Conservation (phyloP, 2,329 filamentous ascomycete species). For the Pyrenochaeta sp. region DNA sequence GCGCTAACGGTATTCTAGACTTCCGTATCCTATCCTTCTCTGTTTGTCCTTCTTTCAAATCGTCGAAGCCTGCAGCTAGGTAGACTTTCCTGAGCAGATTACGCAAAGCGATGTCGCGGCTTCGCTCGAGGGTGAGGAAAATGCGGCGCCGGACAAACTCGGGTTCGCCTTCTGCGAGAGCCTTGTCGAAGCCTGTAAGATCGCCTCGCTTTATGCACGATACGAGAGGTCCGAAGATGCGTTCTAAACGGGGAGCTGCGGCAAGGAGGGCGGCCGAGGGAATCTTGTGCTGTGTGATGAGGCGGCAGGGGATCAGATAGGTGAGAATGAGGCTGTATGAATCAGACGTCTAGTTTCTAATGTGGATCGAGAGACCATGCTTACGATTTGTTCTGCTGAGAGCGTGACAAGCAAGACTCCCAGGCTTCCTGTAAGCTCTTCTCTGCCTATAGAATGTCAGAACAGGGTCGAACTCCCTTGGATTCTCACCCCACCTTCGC, state of each 20-base stretch:
- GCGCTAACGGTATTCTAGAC: conserved; percentile 80
- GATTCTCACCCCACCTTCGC: conserved; percentile 65
- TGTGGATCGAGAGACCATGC: conserved; percentile 37
- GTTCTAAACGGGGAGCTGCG: conserved; percentile 78
- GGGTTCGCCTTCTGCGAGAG: conserved; percentile 82
- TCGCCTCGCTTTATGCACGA: conserved; percentile 83
- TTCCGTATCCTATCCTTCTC: conserved; percentile 68
- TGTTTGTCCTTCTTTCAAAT: conserved; percentile 72
- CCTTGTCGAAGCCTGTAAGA: conserved; percentile 82
- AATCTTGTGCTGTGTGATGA: conserved; percentile 85
- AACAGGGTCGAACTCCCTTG: not conserved
- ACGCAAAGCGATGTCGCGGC: conserved; percentile 87
- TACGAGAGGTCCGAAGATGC: conserved; percentile 79
- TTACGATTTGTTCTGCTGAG: conserved; percentile 81
- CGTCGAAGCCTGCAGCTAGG: conserved; percentile 78
- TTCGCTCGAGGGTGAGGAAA: conserved; percentile 91
- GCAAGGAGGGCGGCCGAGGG: conserved; percentile 76
- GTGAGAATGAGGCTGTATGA: conserved; percentile 79
- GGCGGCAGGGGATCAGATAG: conserved; percentile 91
- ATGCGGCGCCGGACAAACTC: conserved; percentile 93
- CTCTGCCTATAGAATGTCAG: conserved; percentile 42
- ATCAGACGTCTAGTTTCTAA: conserved; percentile 10
- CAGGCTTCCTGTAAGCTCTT: conserved; percentile 77
- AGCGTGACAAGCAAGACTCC: conserved; percentile 77
- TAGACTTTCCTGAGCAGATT: conserved; percentile 95